Base-by-base conservation (phyloP, 306 rosid genomes). In the Corylus avellana region DNA sequence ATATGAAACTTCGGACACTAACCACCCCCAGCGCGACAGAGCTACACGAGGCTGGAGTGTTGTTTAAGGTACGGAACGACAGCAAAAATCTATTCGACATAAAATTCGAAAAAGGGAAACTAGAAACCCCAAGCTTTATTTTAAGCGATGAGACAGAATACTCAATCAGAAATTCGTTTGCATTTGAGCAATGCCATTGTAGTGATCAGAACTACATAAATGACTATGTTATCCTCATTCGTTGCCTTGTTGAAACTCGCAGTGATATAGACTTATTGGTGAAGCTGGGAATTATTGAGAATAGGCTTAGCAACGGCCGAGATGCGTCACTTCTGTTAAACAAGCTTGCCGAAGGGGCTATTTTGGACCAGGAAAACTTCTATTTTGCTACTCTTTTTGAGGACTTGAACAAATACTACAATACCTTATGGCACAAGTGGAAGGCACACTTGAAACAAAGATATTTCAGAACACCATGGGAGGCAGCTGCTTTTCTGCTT, bases 141-240 rank as follows among this genome's bases (percentile, higher is more conserved):
- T 29, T 0, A 53, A 2, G 22, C 51, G 75, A 35, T 3, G 0
- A 2, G 0, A 64, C 82, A 1, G 85, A 85, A 72, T 9, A 66
- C 3, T 1, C 25, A 5, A 7, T 80, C 59, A 17, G 85, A 10
- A 88, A 84, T 22, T 8, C 82, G 12, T 1, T 85, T 8, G 88
- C 86, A 8, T 87, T 79, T 51, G 93, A 89, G 78, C 72, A 71
- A 12, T 76, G 83, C 11, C 75, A 80, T 62, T 56, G 9, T 68
- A 2, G 0, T 13, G 25, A 22, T 22, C 46, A 82, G 51, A 17
- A 56, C 12, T 11, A 53, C 48, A 12, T 85, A 0, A 53, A 13
- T n/a, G 82, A 86, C 42, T 86, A 85, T 48, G 7, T 78, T 1
- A 55, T 57, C 55, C 7, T 86, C 2, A 37, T 81, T 48, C 62